Conservation (phyloP, 2,329 filamentous ascomycete genomes). For the Fusarium sp. region DNA sequence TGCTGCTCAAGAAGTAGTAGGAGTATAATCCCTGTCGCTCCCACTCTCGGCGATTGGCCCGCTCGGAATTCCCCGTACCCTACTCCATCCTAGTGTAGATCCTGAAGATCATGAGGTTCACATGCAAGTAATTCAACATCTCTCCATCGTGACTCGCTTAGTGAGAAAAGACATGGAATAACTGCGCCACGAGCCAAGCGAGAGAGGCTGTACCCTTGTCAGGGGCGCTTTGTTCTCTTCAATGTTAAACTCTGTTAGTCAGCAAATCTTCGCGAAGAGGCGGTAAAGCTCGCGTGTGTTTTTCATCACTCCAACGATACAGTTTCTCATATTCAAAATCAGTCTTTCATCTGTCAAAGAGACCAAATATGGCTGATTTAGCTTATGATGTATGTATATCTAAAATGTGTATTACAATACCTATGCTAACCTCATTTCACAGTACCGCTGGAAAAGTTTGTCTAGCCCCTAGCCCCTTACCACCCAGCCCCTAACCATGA, state of each 20-base stretch:
- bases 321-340: background rate
- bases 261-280: background rate
- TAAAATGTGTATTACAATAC: accelerated
- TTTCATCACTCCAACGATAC: background rate
- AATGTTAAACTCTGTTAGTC: background rate
- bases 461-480: accelerated
- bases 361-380: background rate
- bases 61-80: too few relatives aligned
- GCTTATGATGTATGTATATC: background rate
- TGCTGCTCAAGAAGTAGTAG: too few relatives aligned
- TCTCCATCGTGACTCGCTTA: too few relatives aligned
- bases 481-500: background rate
- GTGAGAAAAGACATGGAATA: background rate
- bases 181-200: background rate
- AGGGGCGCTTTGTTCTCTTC: background rate
- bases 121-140: too few relatives aligned
- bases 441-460: conserved; percentile 11
- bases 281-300: conserved; percentile 4
- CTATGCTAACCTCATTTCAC: background rate
- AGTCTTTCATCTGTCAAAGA: background rate
- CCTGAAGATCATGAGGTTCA: too few relatives aligned
- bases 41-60: too few relatives aligned
- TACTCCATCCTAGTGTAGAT: too few relatives aligned
- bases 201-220: background rate
- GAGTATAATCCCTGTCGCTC: too few relatives aligned